Evolutionary conservation across 345 rosid species (phyloP).

Genomic region (Salix brachista): DNA sequence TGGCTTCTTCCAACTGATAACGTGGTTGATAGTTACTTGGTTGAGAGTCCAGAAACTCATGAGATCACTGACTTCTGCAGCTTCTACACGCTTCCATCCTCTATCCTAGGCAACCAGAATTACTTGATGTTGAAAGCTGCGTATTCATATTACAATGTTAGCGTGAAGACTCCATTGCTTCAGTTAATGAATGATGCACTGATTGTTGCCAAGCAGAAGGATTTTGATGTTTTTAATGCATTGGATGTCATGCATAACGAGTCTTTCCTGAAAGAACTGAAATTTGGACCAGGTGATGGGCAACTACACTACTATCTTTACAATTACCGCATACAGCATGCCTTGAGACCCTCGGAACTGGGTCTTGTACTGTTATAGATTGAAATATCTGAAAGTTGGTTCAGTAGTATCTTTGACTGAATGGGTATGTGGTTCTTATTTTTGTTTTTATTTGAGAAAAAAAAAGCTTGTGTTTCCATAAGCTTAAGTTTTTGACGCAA

Average conservation of each 20-base stretch:
- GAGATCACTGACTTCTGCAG: conserved; percentile 92
- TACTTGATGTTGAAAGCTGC: conserved; percentile 80
- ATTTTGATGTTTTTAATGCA: conserved; percentile 83
- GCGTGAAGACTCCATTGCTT: conserved; percentile 72
- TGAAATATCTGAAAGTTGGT: not conserved
- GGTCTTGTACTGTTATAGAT: conserved; percentile 81
- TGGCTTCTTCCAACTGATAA: conserved; percentile 84
- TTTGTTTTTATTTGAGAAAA: not conserved
- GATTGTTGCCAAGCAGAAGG: conserved; percentile 75
- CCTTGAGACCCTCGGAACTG: conserved; percentile 67
- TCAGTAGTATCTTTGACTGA: conserved; percentile 6
- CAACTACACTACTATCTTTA: conserved; percentile 90
- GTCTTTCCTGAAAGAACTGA: conserved; percentile 78
- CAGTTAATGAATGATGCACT: conserved; percentile 92
- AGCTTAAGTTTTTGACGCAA: conserved; percentile 2
- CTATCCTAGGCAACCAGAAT: conserved; percentile 81
- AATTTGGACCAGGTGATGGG: conserved; percentile 94
- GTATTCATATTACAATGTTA: conserved; percentile 85
- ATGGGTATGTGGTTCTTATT: conserved; percentile 5
- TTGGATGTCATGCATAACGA: conserved; percentile 94
- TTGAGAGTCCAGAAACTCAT: conserved; percentile 78
- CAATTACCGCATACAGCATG: conserved; percentile 57
- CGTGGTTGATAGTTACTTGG: conserved; percentile 80
- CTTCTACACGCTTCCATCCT: conserved; percentile 91
- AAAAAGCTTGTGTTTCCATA: not conserved